Evolutionary conservation across 1,284 basidiomycete species (phyloP).

Genomic region (Porodaedalea pini): DNA sequence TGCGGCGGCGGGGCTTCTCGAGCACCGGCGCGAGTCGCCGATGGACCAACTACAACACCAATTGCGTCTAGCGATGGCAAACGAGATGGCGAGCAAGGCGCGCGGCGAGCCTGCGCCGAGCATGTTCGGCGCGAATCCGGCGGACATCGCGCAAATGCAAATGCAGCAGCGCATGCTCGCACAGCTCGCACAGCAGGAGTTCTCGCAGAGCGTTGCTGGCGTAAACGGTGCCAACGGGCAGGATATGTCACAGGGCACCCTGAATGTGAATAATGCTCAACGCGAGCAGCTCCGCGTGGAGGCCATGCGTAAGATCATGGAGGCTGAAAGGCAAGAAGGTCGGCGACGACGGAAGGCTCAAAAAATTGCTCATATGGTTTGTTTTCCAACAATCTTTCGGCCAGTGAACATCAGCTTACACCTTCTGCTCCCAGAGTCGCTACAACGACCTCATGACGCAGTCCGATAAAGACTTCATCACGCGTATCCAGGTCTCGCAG

Average conservation of each 20-base stretch:
- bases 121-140: constrained; percentile 11
- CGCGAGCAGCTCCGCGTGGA: constrained; percentile 70
- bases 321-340: constrained; percentile 83
- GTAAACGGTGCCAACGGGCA: constrained; percentile 31
- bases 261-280: constrained; percentile 41
- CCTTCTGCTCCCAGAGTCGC: constrained; percentile 60
- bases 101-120: constrained; percentile 5
- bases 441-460: constrained; percentile 99
- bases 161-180: constrained; percentile 68
- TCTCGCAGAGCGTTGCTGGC: constrained; percentile 58
- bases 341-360: constrained; percentile 74
- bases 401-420: constrained; percentile 18
- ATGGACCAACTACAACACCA: constrained; percentile 18
- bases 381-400: constrained; percentile 20
- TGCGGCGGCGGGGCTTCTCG: constrained; percentile 41
- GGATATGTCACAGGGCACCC: constrained; percentile 11
- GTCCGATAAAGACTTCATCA: constrained; percentile 99
- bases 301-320: constrained; percentile 82
- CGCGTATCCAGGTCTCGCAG: constrained; percentile 97
- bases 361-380: constrained; percentile 84
- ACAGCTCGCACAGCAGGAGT: constrained; percentile 68
- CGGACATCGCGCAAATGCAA: constrained; percentile 51
- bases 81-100: constrained; percentile 16
- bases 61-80: constrained; percentile 10
- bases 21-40: constrained; percentile 26